Evolutionary conservation across 352 stramenopile species (phyloP), one percentile per base, ranked within the genome.

Genomic region (Pythium phragmiticola): DNA sequence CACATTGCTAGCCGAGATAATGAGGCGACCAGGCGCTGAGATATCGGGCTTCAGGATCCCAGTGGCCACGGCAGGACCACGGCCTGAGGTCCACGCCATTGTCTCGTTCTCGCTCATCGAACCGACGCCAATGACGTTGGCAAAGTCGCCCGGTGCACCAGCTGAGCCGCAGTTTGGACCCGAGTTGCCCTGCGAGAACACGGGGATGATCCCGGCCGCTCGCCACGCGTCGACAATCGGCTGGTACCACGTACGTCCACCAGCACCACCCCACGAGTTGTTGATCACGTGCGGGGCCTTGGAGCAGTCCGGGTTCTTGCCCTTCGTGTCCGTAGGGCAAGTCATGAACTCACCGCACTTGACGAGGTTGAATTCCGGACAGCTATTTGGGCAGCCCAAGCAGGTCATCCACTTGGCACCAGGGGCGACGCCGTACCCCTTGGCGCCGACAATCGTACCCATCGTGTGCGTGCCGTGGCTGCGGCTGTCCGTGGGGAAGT

Each of bases 281-380:
- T 71, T 76, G 60, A 80, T 60, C n/a, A 80, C 60, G 36, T 75
- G 62, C 16, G 73, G 60, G 9, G 65, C 73, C 63, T 77, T 74
- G 45, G 58, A 62, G 68, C 73, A 80, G 61, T 80, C 67, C n/a
- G 28, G 13, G 66, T 74, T 66, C 41, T 57, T 17, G 19, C 66
- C 69, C 41, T 67, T 64, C 13, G 53, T 37, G 45, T 71, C 48
- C 28, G 68, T 69, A 3, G 63, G 63, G 19, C 63, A 69, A 4
- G 55, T 60, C 56, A 69, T 69, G 21, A 60, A 69, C 58, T 79
- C 56, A 45, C 33, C 53, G 41, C 71, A 76, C 43, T 60, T 42
- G 16, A 74, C 30, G 5, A 78, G 28, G 34, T 65, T 63, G 23
- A 55, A 63, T 28, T 66, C 61, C 0, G 65, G 61, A 47, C 71